Percentiles rank a stretch among this genome's conserved stretches.
These are phyloP conservation scores for Dichomitus squalens DNA, from an alignment of 1,284 basidiomycete species.

Conservation along the genomic window DNA sequence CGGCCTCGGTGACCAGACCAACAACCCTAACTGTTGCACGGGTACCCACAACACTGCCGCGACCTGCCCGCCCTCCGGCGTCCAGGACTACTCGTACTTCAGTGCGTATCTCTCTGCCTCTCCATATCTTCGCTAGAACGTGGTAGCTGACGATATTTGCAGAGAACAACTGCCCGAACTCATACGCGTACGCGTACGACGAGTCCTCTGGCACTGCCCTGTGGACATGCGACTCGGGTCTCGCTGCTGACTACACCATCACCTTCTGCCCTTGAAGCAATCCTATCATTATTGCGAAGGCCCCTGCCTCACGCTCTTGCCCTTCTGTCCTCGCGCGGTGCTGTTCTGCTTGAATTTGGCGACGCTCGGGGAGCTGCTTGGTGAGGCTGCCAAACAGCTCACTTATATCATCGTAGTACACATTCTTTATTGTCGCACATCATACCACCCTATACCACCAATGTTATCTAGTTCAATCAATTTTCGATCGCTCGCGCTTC, in stretches of 20 bases:
- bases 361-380: no score
- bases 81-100: slow-evolving; percentile 47
- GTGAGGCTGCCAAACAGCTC: no score
- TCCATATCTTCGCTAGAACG: slow-evolving; percentile 30
- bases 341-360: no score
- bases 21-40: slow-evolving; percentile 47
- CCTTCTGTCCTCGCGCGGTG: no score
- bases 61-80: slow-evolving; percentile 45
- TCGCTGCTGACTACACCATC: slow-evolving; percentile 45
- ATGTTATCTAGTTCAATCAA: no score
- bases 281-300: not conserved
- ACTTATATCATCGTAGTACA: no score
- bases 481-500: no score
- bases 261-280: slow-evolving; percentile 46
- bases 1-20: slow-evolving; percentile 37
- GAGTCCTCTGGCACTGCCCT: slow-evolving; percentile 48
- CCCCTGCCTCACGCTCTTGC: no score
- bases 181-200: slow-evolving; percentile 54
- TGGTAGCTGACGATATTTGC: slow-evolving; percentile 18
- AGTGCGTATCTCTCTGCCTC: slow-evolving; percentile 33
- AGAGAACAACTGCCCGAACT: slow-evolving; percentile 47
- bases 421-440: no score
- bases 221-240: slow-evolving; percentile 42
- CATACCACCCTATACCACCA: no score
- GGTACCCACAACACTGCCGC: slow-evolving; percentile 41